Conservation (phyloP, 176 grass and related monocot genomes). For the Stipa capillata region DNA sequence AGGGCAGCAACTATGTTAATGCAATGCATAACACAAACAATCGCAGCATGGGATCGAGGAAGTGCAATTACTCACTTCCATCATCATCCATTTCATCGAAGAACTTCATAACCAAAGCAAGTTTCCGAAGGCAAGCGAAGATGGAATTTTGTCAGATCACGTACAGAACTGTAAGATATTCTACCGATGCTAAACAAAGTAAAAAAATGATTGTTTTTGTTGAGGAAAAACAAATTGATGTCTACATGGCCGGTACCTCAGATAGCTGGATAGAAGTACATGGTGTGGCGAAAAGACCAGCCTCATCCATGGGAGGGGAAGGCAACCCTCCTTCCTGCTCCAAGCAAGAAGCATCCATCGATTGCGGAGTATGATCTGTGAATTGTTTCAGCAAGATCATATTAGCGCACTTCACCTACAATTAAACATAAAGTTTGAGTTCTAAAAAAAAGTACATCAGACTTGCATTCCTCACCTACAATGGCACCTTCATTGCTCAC, state of each 20-base stretch:
- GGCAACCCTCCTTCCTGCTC: slow-evolving; percentile 55
- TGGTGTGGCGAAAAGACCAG: slow-evolving; percentile 38
- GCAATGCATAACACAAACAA: background rate
- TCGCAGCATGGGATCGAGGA: background rate
- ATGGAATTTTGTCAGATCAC: slow-evolving; percentile 30
- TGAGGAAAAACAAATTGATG: background rate
- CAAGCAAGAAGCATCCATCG: slow-evolving; percentile 30
- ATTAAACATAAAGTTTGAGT: background rate
- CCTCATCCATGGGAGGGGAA: slow-evolving; percentile 59
- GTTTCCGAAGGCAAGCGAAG: background rate
- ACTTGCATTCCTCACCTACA: slow-evolving; percentile 34
- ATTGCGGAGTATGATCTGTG: slow-evolving; percentile 47
- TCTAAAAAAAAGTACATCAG: background rate
- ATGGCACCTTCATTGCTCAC: slow-evolving; percentile 29
- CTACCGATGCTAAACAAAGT: background rate
- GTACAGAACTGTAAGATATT: background rate
- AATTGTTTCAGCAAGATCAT: background rate
- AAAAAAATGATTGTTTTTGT: background rate
- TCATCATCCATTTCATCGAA: slow-evolving; percentile 72
- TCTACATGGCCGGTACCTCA: slow-evolving; percentile 33
- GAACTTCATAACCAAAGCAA: slow-evolving; percentile 45
- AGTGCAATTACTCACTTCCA: slow-evolving; percentile 55
- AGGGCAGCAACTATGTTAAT: background rate
- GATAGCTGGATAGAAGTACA: slow-evolving; percentile 45
- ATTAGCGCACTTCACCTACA: background rate